A percentile compares a stretch with the other conserved stretches of the same genome.
phyloP scores from a whole-genome alignment of 441 rosid genomes.

The Populus hybrid region DNA sequence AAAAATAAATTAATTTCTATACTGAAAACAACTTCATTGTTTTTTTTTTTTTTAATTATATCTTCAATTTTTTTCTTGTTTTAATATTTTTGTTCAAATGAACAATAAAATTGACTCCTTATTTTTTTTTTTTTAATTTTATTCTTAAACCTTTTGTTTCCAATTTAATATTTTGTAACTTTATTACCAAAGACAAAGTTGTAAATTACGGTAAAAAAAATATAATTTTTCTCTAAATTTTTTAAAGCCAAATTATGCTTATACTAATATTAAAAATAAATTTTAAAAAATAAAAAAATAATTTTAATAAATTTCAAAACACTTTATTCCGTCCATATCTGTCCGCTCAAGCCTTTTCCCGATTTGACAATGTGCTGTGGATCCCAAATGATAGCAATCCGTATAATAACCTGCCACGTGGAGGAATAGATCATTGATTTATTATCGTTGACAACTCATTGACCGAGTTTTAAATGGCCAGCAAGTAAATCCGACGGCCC shows the following conservation, averaged over 20 bases:
- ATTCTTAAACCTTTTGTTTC: neutral
- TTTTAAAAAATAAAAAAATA: no score
- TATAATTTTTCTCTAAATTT: no score
- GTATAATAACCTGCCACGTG: conserved; percentile 24
- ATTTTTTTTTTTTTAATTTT: no score
- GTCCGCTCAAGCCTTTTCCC: neutral
- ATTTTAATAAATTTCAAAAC: no score
- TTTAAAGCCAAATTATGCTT: neutral
- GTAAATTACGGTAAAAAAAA: neutral
- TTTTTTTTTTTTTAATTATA: no score
- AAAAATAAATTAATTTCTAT: no score
- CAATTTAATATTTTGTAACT: no score
- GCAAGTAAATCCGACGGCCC: conserved; percentile 25
- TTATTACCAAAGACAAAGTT: neutral
- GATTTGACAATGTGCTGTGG: conserved; percentile 12
- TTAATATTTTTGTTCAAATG: no score
- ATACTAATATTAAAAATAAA: no score
- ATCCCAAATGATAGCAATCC: neutral
- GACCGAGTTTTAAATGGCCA: conserved; percentile 20
- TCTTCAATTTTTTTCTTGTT: no score
- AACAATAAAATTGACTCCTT: accelerated
- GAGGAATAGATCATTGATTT: neutral
- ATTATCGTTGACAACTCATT: neutral
- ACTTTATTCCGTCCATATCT: neutral
- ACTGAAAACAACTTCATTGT: neutral